These are phyloP conservation scores for Trichosporon asahii DNA, from an alignment of 1,284 basidiomycete species.

Conservation along the genomic window DNA sequence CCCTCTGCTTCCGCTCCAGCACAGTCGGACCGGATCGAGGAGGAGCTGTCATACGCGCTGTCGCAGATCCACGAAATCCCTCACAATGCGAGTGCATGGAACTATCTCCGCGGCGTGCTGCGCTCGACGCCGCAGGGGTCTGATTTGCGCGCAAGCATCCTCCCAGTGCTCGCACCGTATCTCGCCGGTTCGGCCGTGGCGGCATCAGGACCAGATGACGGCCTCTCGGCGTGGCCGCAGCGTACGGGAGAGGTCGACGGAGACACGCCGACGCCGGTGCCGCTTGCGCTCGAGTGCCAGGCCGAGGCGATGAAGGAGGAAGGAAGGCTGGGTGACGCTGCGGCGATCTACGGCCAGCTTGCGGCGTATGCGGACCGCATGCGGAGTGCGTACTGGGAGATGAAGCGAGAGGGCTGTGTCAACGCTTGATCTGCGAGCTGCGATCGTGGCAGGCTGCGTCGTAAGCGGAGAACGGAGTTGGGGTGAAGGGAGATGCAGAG, in stretches of 20 bases:
- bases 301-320: constrained; percentile 70
- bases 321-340: constrained; percentile 54
- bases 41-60: constrained; percentile 61
- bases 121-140: background rate
- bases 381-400: constrained; percentile 53
- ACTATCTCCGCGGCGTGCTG: constrained; percentile 72
- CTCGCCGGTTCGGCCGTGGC: constrained; percentile 43
- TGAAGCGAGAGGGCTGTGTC: constrained; percentile 30
- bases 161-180: constrained; percentile 66
- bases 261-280: constrained; percentile 67
- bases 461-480: background rate
- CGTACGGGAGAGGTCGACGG: constrained; percentile 57
- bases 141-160: constrained; percentile 58
- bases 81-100: constrained; percentile 90
- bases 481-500: background rate
- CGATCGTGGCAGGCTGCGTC: background rate
- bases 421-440: constrained; percentile 13
- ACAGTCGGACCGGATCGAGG: constrained; percentile 37
- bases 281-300: constrained; percentile 76
- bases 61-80: constrained; percentile 78
- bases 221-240: constrained; percentile 31
- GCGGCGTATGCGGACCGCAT: constrained; percentile 71
- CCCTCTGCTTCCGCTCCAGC: constrained; percentile 27
- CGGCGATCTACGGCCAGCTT: constrained; percentile 68
- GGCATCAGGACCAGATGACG: constrained; percentile 28